Conservation (phyloP, 768 basidiomycete genomes). For the Macrolepiota albuminosa region DNA sequence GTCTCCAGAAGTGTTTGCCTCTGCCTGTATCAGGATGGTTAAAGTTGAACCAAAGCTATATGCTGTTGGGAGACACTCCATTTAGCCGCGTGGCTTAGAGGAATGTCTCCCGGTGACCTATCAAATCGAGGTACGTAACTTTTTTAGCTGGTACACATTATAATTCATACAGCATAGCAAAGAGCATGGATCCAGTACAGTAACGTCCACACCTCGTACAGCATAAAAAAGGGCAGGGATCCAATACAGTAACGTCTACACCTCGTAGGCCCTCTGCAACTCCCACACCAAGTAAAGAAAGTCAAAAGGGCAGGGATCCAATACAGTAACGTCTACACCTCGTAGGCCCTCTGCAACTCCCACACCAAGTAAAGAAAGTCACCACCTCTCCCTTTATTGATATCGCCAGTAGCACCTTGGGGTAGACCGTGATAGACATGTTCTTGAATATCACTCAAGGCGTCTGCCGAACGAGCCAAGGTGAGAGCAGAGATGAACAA, state of each 20-base stretch:
- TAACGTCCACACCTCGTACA: too few relatives aligned
- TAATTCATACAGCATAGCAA: too few relatives aligned
- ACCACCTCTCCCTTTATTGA: neutral
- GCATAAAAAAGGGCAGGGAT: neutral
- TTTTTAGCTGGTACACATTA: too few relatives aligned
- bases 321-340: neutral
- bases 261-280: neutral
- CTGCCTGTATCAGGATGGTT: too few relatives aligned
- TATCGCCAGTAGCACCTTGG: neutral
- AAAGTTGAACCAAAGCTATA: neutral
- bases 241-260: neutral
- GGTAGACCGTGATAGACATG: neutral
- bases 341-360: conserved; percentile 1
- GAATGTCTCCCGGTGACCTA: too few relatives aligned
- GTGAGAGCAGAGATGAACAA: conserved; percentile 2
- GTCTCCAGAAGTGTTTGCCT: neutral
- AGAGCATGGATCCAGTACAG: too few relatives aligned
- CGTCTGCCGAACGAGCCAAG: neutral
- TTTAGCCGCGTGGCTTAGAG: too few relatives aligned
- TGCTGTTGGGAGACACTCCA: too few relatives aligned
- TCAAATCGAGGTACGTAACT: neutral
- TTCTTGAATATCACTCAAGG: neutral
- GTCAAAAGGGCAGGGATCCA: neutral
- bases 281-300: conserved; percentile 1
- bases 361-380: neutral